A percentile compares a stretch with the other conserved stretches of the same genome.
These are phyloP conservation scores for Ophiocytium majus DNA, from an alignment of 352 stramenopile species.

Conservation along the genomic window DNA sequence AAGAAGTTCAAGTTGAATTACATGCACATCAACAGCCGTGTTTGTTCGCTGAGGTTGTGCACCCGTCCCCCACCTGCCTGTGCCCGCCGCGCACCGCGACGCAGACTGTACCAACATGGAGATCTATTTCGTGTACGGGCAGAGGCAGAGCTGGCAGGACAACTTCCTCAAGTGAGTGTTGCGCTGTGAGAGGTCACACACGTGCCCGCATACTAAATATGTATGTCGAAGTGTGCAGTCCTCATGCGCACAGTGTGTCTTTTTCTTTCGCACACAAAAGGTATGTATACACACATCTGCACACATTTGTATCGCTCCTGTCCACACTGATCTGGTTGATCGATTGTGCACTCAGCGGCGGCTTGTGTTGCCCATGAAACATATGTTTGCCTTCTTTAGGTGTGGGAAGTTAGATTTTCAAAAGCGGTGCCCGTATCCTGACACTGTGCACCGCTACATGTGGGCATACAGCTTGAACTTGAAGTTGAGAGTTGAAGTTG, in stretches of 20 bases:
- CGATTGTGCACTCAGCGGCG: not conserved
- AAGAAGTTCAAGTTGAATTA: no score
- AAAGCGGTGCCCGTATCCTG: no score
- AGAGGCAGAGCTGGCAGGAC: slow-evolving; percentile 3
- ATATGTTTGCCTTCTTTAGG: no score
- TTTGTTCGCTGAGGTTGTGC: no score
- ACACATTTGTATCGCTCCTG: not conserved
- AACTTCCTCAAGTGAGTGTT: slow-evolving; percentile 12
- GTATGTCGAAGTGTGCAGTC: not conserved
- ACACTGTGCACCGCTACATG: no score
- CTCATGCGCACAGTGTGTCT: not conserved
- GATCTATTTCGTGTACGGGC: not conserved
- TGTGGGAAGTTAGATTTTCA: no score
- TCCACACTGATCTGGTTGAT: not conserved
- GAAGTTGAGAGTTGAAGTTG: no score
- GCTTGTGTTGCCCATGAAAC: no score
- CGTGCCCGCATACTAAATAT: not conserved
- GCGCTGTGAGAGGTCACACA: not conserved
- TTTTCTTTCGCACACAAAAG: not conserved
- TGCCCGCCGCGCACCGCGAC: no score
- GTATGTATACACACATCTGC: not conserved
- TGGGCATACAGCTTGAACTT: no score
- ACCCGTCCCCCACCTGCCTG: no score
- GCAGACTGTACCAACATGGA: slow-evolving; percentile 19
- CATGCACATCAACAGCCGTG: no score